A percentile compares a stretch with the other conserved stretches of the same genome.
These are phyloP conservation scores for Penicillium roqueforti DNA, from an alignment of 495 filamentous ascomycete genomes.

Conservation along the genomic window DNA sequence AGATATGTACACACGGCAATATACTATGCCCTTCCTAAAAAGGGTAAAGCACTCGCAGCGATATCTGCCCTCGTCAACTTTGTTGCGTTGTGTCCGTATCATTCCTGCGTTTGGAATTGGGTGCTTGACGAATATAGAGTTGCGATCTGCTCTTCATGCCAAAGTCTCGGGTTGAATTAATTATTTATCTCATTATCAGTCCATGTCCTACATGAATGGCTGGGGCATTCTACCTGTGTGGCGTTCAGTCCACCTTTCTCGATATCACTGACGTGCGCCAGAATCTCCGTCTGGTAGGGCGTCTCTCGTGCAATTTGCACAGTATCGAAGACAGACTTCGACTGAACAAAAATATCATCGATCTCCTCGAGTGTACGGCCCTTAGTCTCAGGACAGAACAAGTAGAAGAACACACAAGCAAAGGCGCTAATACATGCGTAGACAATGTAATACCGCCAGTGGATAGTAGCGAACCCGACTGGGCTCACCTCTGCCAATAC, in stretches of 20 bases:
- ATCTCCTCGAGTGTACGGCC: slow-evolving; percentile 61
- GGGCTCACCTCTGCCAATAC: slow-evolving; percentile 59
- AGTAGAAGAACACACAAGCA: slow-evolving; percentile 54
- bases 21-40: slow-evolving; percentile 16
- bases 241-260: slow-evolving; percentile 9
- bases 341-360: slow-evolving; percentile 59
- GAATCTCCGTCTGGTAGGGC: slow-evolving; percentile 19
- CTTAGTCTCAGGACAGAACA: slow-evolving; percentile 63
- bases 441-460: slow-evolving; percentile 62
- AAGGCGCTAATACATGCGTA: slow-evolving; percentile 61
- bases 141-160: slow-evolving; percentile 24
- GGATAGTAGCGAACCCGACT: slow-evolving; percentile 53
- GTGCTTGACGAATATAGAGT: slow-evolving; percentile 28
- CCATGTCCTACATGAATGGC: neutral
- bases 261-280: slow-evolving; percentile 13
- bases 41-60: slow-evolving; percentile 21
- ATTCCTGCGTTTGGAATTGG: slow-evolving; percentile 39
- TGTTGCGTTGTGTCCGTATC: slow-evolving; percentile 30
- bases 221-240: slow-evolving; percentile 7
- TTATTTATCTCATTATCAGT: neutral
- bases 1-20: slow-evolving; percentile 33
- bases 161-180: neutral
- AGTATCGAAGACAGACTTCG: slow-evolving; percentile 22
- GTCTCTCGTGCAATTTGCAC: slow-evolving; percentile 18
- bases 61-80: slow-evolving; percentile 26